phyloP scores from a whole-genome alignment of 306 rosid genomes.

The Senna siamea region DNA sequence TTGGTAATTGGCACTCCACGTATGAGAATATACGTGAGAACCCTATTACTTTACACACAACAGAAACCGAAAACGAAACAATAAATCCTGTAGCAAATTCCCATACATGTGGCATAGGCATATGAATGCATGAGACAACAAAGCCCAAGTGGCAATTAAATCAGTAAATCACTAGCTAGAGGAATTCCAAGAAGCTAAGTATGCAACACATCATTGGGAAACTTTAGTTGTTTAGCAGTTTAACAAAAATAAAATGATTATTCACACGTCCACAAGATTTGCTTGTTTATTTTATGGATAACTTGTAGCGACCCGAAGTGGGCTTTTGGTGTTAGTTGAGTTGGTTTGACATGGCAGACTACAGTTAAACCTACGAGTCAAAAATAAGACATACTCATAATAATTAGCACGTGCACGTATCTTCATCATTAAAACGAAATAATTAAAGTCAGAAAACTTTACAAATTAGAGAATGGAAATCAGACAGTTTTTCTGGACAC shows the following conservation, averaged over 20 bases:
- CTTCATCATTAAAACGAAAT: background rate
- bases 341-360: background rate
- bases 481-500: background rate
- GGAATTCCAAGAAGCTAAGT: background rate
- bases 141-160: background rate
- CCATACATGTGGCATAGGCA: background rate
- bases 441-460: background rate
- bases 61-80: no score
- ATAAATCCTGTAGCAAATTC: no score
- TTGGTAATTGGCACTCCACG: background rate
- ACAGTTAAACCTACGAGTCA: background rate
- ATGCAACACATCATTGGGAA: background rate
- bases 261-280: background rate
- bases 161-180: background rate
- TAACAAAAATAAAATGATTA: background rate
- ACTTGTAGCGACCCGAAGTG: no score
- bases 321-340: no score
- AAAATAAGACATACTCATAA: background rate
- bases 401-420: background rate
- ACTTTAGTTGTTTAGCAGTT: conserved; percentile 2
- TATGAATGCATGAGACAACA: background rate
- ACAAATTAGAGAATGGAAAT: background rate
- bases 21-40: background rate
- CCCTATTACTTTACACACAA: no score
- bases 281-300: background rate